These are phyloP conservation scores for Salix purpurea DNA, from an alignment of 345 rosid species.

Conservation along the genomic window DNA sequence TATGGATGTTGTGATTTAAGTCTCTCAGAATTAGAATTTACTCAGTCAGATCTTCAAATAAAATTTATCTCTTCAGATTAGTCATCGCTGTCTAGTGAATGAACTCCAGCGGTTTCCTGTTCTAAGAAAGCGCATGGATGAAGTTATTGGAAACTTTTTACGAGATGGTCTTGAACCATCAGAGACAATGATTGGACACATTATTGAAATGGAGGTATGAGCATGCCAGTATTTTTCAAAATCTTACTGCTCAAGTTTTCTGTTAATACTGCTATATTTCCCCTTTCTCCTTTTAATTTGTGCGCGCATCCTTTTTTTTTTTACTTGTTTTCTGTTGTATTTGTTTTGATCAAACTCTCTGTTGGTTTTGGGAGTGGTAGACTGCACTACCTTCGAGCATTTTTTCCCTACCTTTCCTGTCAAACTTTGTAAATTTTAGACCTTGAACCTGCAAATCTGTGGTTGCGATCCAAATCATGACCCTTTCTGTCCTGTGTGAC, in stretches of 20 bases:
- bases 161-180: slow-evolving; percentile 91
- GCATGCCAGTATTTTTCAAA: background rate
- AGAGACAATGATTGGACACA: slow-evolving; percentile 84
- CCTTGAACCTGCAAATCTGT: background rate
- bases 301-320: background rate
- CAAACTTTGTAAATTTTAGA: background rate
- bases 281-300: background rate
- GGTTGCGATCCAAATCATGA: background rate
- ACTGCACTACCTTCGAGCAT: background rate
- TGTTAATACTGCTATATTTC: background rate
- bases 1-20: slow-evolving; percentile 11
- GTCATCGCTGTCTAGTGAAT: slow-evolving; percentile 71
- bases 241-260: background rate
- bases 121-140: slow-evolving; percentile 88
- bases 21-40: background rate
- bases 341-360: background rate
- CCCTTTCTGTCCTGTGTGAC: background rate
- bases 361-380: background rate
- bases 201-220: slow-evolving; percentile 89
- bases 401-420: background rate
- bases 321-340: background rate
- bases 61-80: slow-evolving; percentile 52
- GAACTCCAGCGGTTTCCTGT: slow-evolving; percentile 82
- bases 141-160: slow-evolving; percentile 78
- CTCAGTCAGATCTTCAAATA: background rate